These are phyloP conservation scores for Pleomassaria siparia DNA, from an alignment of 2,329 filamentous ascomycete genomes.

Conservation along the genomic window DNA sequence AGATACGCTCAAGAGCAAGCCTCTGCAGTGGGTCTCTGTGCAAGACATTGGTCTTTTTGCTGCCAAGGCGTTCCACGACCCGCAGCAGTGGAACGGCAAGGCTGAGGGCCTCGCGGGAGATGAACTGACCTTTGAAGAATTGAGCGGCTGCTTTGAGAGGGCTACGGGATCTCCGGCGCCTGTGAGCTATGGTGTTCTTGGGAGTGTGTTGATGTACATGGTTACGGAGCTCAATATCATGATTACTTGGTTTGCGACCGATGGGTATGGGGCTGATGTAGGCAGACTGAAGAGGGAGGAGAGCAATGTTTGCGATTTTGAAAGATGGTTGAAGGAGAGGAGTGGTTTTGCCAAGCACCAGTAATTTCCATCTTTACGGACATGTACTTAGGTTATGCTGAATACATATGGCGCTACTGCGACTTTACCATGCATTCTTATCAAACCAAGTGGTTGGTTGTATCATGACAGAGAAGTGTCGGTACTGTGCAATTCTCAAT, in stretches of 20 bases:
- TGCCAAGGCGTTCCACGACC: slow-evolving; percentile 51
- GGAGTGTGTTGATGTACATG: slow-evolving; percentile 43
- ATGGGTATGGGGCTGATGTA: slow-evolving; percentile 53
- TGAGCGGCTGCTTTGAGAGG: slow-evolving; percentile 49
- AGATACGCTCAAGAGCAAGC: slow-evolving; percentile 45
- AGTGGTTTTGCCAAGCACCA: slow-evolving; percentile 38
- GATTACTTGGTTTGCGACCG: slow-evolving; percentile 55
- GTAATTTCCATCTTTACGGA: too few species aligned
- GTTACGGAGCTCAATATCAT: slow-evolving; percentile 50
- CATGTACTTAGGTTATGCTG: too few species aligned
- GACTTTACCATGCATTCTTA: too few species aligned
- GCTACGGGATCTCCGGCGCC: slow-evolving; percentile 50
- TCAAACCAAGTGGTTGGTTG: too few species aligned
- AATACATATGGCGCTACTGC: too few species aligned
- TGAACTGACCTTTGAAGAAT: slow-evolving; percentile 51
- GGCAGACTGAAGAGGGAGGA: slow-evolving; percentile 45
- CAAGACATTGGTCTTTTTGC: slow-evolving; percentile 57
- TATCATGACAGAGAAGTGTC: too few species aligned
- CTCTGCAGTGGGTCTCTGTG: slow-evolving; percentile 43
- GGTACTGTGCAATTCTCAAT: too few species aligned
- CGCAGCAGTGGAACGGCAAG: slow-evolving; percentile 48
- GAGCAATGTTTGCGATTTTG: slow-evolving; percentile 51
- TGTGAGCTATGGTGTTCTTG: slow-evolving; percentile 46
- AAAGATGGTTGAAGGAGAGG: slow-evolving; percentile 51
- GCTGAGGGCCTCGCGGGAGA: slow-evolving; percentile 56